Base-by-base conservation (phyloP, 257 asterid genomes). In the Petunia axillaris region DNA sequence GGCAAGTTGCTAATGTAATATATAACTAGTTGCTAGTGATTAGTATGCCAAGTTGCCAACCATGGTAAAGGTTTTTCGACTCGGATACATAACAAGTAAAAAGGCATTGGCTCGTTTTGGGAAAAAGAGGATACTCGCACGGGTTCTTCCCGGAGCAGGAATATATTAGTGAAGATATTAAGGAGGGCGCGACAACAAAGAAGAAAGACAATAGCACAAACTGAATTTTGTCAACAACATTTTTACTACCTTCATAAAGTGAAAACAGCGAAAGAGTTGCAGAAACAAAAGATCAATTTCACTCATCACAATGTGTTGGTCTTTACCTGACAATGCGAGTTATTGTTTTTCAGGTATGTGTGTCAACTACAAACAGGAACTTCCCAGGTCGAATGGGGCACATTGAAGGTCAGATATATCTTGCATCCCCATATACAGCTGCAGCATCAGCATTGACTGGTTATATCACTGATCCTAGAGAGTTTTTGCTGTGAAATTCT, bases 361-460 rank as follows among this genome's bases (percentile, higher is more conserved):
- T 92, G 43, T 92, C 98, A 3, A 94, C 97, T 4, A 94, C 98
- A 41, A 94, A 94, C 64, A 83, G 98, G 82, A 94, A 94, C 84
- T 94, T 94, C 86, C 98, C 98, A 0, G 98, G 98, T 3, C 89
- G 95, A 57, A 94, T 94, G 98, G 98, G 98, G n/a, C 98, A 94
- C 87, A 91, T 89, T 84, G 98, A 93, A 87, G 98, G 96, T 55
- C 92, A 94, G 89, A 90, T 93, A 8, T 93, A 94, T 89, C 90
- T 94, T 10, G 97, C 98, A 79, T 94, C 98, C 82, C 98, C 98
- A 10, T 94, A 90, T 43, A 94, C 97, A 25, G 25, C 25, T 25
- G 25, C 25, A 25, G 25, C 25, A 25, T 25, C 25, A 25, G 25
- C 25, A 25, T 81, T 94, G 85, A 91, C 98, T 5, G 98, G 98